Evolutionary conservation across 768 basidiomycete species (phyloP).

Genomic region (Kwoniella sp.): DNA sequence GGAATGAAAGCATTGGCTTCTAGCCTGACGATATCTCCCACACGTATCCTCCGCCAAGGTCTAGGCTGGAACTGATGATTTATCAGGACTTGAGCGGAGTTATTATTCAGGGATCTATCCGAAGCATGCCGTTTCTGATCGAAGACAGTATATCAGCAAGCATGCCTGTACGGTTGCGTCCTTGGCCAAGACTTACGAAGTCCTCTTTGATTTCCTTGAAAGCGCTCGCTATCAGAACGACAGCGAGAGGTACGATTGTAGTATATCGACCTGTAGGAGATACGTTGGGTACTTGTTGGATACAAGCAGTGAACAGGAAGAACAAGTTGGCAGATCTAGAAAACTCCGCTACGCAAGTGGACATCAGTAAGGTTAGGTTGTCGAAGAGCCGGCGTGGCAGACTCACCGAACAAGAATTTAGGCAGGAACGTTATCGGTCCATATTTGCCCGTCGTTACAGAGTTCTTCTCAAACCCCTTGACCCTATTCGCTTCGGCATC

Average conservation of each 20-base stretch:
- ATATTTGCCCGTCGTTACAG: constrained; percentile 93
- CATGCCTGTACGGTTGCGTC: neutral
- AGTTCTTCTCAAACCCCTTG: constrained; percentile 76
- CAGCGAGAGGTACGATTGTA: constrained; percentile 84
- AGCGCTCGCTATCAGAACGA: constrained; percentile 88
- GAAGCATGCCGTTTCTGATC: constrained; percentile 94
- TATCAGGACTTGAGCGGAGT: constrained; percentile 74
- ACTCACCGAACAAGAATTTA: constrained; percentile 87
- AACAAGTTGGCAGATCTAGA: constrained; percentile 98
- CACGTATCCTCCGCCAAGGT: constrained; percentile 85
- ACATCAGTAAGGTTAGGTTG: constrained; percentile 15
- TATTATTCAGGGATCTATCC: constrained; percentile 85
- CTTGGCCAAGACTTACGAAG: constrained; percentile 63
- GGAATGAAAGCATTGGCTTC: constrained; percentile 94
- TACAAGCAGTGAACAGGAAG: constrained; percentile 93
- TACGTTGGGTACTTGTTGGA: constrained; percentile 96
- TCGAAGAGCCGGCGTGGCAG: neutral
- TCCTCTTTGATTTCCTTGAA: constrained; percentile 97
- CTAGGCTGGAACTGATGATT: constrained; percentile 65
- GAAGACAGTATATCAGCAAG: constrained; percentile 10
- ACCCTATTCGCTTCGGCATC: constrained; percentile 56
- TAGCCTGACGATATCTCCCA: constrained; percentile 89
- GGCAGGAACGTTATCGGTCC: constrained; percentile 82
- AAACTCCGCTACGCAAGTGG: constrained; percentile 75
- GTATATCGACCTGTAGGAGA: constrained; percentile 95